Evolutionary conservation across 75 land plant species (phyloP).

Genomic region (Larix kaempferi): DNA sequence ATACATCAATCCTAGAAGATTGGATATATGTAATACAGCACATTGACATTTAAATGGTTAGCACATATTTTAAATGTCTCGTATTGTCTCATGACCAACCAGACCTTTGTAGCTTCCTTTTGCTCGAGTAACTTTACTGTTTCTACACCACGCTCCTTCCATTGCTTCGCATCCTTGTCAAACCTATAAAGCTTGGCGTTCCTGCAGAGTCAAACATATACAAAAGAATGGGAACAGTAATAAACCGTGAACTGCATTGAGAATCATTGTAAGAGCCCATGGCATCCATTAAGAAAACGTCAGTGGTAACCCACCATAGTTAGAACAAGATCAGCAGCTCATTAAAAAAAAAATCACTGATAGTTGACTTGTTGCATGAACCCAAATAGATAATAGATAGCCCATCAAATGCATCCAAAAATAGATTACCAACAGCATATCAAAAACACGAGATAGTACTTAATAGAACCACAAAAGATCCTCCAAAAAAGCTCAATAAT

Average conservation of each 20-base stretch:
- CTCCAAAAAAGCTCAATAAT: too few relatives aligned
- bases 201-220: constrained; percentile 23
- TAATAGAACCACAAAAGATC: too few relatives aligned
- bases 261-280: not conserved
- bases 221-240: not conserved
- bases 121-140: constrained; percentile 79
- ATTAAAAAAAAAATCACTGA: too few relatives aligned
- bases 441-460: too few relatives aligned
- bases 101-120: constrained; percentile 65
- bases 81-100: constrained; percentile 86
- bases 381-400: too few relatives aligned
- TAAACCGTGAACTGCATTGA: not conserved
- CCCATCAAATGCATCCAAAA: not conserved
- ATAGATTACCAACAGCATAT: too few relatives aligned
- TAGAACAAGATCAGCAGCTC: too few relatives aligned
- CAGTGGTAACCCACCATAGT: too few relatives aligned
- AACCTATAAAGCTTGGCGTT: constrained; percentile 87
- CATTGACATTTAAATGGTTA: constrained; percentile 59
- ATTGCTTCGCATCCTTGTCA: constrained; percentile 81
- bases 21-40: too few relatives aligned
- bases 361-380: too few relatives aligned
- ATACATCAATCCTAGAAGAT: too few relatives aligned
- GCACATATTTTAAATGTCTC: constrained; percentile 98
- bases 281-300: not conserved
- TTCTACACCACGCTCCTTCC: constrained; percentile 96